Conservation (phyloP, 2,329 filamentous ascomycete species). For the Diaporthe capsici region DNA sequence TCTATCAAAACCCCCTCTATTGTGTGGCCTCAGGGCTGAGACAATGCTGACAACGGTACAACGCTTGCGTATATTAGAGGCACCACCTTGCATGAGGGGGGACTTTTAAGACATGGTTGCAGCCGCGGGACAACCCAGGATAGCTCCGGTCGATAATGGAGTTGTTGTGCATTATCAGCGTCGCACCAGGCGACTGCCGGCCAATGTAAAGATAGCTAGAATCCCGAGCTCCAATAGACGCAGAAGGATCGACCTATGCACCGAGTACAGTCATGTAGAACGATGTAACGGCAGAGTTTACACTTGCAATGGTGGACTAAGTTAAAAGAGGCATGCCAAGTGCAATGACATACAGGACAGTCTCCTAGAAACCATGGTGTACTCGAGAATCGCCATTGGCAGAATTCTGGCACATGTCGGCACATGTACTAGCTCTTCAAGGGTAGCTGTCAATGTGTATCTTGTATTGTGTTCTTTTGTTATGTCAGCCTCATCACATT, state of each 20-base stretch:
- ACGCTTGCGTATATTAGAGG: neutral
- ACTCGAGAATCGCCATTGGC: no score
- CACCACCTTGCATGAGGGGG: neutral
- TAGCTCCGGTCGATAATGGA: neutral
- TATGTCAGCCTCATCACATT: no score
- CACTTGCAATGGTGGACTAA: neutral
- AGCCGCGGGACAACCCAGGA: neutral
- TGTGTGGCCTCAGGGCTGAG: neutral
- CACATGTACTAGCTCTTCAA: no score
- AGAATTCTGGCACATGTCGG: no score
- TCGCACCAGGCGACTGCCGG: neutral
- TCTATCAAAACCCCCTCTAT: neutral
- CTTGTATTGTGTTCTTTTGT: no score
- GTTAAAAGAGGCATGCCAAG: no score
- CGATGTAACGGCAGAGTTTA: neutral
- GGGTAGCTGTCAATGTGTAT: no score
- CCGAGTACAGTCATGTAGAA: neutral
- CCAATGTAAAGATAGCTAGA: neutral
- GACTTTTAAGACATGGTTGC: slow-evolving; percentile 13
- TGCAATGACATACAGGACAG: no score
- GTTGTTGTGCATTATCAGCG: slow-evolving; percentile 1
- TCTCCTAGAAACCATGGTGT: no score
- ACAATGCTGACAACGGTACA: slow-evolving; percentile 5
- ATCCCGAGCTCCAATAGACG: no score
- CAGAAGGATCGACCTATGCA: neutral